Conservation (phyloP, 2,329 filamentous ascomycete genomes). For the Fusarium sp. region DNA sequence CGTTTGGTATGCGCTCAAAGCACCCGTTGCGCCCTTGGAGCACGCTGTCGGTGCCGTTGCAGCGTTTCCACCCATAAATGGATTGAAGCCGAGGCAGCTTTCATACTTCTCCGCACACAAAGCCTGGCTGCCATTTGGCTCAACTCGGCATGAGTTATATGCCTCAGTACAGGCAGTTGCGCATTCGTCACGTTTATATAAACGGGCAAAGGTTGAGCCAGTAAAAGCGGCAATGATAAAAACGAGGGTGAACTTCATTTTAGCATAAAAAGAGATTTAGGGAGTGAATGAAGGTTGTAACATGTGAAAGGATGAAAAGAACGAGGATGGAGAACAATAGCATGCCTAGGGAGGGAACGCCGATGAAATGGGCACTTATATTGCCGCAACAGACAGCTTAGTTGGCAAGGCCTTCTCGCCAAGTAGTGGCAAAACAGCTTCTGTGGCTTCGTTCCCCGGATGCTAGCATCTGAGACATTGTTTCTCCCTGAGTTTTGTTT, state of each 20-base stretch:
- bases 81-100: constrained; percentile 3
- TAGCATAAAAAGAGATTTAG: not conserved
- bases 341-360: not conserved
- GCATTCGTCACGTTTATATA: constrained; percentile 2
- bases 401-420: accelerated
- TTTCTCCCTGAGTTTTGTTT: not conserved
- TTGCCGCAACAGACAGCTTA: accelerated
- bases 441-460: not conserved
- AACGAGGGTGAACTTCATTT: not conserved
- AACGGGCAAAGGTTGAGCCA: not conserved
- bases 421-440: accelerated
- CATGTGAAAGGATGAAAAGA: not conserved
- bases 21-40: not conserved
- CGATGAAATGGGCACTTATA: not conserved
- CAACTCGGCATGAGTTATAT: constrained; percentile 1
- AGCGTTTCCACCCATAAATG: not conserved
- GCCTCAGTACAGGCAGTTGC: not conserved
- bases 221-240: not conserved
- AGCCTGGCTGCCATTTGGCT: constrained; percentile 1
- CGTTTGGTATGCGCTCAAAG: not conserved
- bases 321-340: not conserved
- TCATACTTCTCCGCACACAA: constrained; percentile 3
- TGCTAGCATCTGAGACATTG: not conserved
- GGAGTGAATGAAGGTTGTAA: not conserved
- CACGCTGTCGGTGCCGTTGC: not conserved